Conservation (phyloP, 306 rosid species). For the Castanopsis chinensis region DNA sequence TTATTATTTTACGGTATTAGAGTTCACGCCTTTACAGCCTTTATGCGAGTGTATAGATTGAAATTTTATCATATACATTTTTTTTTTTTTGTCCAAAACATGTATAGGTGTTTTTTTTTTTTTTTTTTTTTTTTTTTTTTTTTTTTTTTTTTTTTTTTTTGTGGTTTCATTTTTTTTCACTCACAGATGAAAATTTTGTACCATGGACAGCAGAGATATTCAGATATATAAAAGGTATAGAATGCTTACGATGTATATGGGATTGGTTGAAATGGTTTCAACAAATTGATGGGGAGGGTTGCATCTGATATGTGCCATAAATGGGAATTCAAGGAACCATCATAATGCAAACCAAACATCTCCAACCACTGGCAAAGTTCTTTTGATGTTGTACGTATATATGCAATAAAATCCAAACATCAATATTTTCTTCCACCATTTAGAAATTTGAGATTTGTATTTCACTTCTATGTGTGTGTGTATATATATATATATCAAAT, state of each 20-base stretch:
- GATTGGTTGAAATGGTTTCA: constrained; percentile 31
- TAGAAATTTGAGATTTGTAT: constrained; percentile 5
- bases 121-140: no score
- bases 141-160: not conserved
- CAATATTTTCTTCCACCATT: not conserved
- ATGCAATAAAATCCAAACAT: constrained; percentile 16
- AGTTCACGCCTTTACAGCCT: no score
- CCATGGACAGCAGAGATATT: constrained; percentile 10
- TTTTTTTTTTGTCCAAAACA: no score
- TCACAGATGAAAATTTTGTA: not conserved
- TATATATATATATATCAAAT: not conserved
- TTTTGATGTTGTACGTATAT: constrained; percentile 87
- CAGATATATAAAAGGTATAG: not conserved
- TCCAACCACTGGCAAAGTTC: constrained; percentile 99
- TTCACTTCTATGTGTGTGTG: not conserved
- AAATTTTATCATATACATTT: not conserved
- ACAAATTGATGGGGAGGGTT: constrained; percentile 98
- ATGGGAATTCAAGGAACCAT: constrained; percentile 98
- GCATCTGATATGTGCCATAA: constrained; percentile 99
- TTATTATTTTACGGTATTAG: no score
- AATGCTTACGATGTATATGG: not conserved
- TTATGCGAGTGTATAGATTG: no score
- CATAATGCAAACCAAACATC: constrained; percentile 91
- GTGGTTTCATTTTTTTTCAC: constrained; percentile 12
- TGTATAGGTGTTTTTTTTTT: constrained; percentile 48